Conservation (phyloP, 352 stramenopile species). For the Phytophthora gonapodyides region DNA sequence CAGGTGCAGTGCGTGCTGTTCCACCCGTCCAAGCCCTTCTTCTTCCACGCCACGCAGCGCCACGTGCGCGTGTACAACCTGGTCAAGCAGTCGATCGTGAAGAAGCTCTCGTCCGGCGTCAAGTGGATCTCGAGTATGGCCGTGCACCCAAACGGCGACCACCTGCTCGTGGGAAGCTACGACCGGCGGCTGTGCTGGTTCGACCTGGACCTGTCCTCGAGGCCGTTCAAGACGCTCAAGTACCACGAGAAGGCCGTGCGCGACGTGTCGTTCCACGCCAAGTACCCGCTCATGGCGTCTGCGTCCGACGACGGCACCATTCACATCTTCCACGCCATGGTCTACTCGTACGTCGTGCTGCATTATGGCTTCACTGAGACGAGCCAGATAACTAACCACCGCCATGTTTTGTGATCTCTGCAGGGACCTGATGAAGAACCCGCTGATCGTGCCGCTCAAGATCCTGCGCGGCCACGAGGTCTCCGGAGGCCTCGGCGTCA, state of each 20-base stretch:
- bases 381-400: slow-evolving; percentile 20
- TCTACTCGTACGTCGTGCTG: slow-evolving; percentile 93
- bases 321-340: slow-evolving; percentile 99
- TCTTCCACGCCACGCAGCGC: slow-evolving; percentile 99
- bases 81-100: slow-evolving; percentile 97
- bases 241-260: slow-evolving; percentile 98
- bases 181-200: slow-evolving; percentile 99
- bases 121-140: slow-evolving; percentile 99
- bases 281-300: slow-evolving; percentile 99
- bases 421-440: slow-evolving; percentile 98
- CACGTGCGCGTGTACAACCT: slow-evolving; percentile 99
- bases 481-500: slow-evolving; percentile 94
- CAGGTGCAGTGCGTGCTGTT: slow-evolving; percentile 97
- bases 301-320: slow-evolving; percentile 98
- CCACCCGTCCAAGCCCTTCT: slow-evolving; percentile 98
- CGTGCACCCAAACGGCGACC: slow-evolving; percentile 98
- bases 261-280: slow-evolving; percentile 92
- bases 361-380: slow-evolving; percentile 22
- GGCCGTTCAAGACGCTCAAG: slow-evolving; percentile 99
- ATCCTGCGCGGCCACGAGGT: slow-evolving; percentile 96
- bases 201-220: slow-evolving; percentile 98
- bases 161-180: slow-evolving; percentile 98
- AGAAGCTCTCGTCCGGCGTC: slow-evolving; percentile 97
- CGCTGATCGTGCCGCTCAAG: slow-evolving; percentile 99
- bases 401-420: slow-evolving; percentile 15